Evolutionary conservation across 2,329 filamentous ascomycete genomes (phyloP).

Genomic region (Laburnicola sp.): DNA sequence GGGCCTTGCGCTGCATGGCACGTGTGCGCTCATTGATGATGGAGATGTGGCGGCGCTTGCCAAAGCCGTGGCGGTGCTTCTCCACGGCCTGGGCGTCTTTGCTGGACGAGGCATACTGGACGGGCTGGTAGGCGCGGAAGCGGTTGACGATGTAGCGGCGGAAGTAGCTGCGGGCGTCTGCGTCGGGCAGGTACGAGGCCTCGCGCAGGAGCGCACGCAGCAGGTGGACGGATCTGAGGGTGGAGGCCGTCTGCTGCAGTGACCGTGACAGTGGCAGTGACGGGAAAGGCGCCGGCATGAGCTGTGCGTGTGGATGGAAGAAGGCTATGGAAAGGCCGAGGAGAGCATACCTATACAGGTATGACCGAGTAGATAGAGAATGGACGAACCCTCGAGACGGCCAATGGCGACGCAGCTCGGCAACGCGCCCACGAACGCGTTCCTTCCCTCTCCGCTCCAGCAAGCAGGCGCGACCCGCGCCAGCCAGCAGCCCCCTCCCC

Average conservation of each 20-base stretch:
- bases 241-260: constrained; percentile 16
- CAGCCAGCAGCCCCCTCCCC: not conserved
- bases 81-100: constrained; percentile 21
- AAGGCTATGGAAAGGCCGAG: not conserved
- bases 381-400: not conserved
- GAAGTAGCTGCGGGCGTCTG: constrained; percentile 56
- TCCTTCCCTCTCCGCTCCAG: constrained; percentile 21
- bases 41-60: constrained; percentile 25
- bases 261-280: not conserved
- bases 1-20: constrained; percentile 27
- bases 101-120: constrained; percentile 24
- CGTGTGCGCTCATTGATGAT: constrained; percentile 29
- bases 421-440: constrained; percentile 24
- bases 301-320: constrained; percentile 1
- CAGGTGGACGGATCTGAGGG: constrained; percentile 47
- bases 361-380: no score
- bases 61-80: constrained; percentile 21
- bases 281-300: constrained; percentile 18
- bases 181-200: constrained; percentile 63
- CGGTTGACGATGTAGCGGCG: constrained; percentile 52
- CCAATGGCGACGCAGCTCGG: constrained; percentile 1
- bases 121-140: constrained; percentile 52
- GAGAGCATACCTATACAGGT: no score
- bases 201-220: constrained; percentile 62
- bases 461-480: constrained; percentile 15